phyloP scores from a whole-genome alignment of 2,329 filamentous ascomycete genomes.

The Fusarium tupiense region DNA sequence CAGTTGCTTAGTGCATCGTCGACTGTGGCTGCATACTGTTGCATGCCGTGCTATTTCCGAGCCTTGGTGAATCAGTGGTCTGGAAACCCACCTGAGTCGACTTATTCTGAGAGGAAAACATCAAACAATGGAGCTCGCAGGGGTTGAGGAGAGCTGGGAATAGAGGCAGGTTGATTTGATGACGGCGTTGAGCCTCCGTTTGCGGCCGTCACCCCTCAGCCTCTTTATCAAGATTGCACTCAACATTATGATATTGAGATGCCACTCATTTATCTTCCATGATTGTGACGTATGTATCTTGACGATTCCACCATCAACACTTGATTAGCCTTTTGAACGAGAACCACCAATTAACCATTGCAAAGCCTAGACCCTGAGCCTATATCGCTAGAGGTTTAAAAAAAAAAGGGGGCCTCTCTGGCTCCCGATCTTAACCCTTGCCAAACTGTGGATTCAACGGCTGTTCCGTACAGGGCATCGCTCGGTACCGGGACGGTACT shows the following conservation, averaged over 20 bases:
- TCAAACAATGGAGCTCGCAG: slow-evolving; percentile 24
- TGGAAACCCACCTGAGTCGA: slow-evolving; percentile 16
- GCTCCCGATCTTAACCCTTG: slow-evolving; percentile 16
- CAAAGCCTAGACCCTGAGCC: not conserved
- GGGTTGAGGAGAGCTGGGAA: slow-evolving; percentile 14
- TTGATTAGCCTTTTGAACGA: not conserved
- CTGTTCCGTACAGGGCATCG: slow-evolving; percentile 38
- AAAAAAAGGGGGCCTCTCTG: slow-evolving; percentile 4
- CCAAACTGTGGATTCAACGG: slow-evolving; percentile 19
- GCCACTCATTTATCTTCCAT: not conserved
- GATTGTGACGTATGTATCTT: not conserved
- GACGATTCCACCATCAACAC: not conserved
- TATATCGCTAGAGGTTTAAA: slow-evolving; percentile 1
- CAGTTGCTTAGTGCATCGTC: not conserved
- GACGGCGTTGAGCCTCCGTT: slow-evolving; percentile 30
- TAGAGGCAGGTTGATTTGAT: slow-evolving; percentile 14
- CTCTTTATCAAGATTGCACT: not conserved
- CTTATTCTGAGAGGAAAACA: slow-evolving; percentile 22
- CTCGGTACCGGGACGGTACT: slow-evolving; percentile 41
- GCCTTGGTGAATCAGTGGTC: slow-evolving; percentile 25
- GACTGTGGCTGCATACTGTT: slow-evolving; percentile 15
- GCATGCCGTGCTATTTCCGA: slow-evolving; percentile 38
- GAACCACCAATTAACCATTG: not conserved
- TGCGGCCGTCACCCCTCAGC: not conserved
- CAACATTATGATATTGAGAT: not conserved